Conservation (phyloP, 495 filamentous ascomycete species). For the Geopyxis carbonaria region DNA sequence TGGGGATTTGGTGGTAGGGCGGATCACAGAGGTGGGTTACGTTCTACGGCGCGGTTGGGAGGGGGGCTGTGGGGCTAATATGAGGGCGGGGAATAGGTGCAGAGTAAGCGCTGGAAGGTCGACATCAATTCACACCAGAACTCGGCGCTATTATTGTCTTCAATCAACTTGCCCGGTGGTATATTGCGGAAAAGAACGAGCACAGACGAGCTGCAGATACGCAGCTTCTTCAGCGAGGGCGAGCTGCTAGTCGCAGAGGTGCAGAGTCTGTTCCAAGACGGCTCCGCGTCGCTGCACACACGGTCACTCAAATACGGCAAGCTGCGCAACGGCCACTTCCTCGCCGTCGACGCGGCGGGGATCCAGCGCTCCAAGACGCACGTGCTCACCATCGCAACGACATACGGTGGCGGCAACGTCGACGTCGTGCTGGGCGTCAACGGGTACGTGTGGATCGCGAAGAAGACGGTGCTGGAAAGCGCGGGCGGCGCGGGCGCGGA, state of each 20-base stretch:
- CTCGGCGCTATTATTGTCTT: constrained; percentile 61
- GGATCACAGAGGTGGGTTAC: constrained; percentile 51
- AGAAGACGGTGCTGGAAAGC: constrained; percentile 33
- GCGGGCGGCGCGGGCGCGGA: constrained; percentile 26
- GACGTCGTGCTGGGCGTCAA: constrained; percentile 88
- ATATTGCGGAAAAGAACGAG: constrained; percentile 79
- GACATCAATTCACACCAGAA: constrained; percentile 74
- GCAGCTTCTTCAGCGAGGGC: constrained; percentile 80
- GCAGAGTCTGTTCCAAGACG: constrained; percentile 65
- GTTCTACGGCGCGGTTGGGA: not conserved
- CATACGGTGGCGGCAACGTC: constrained; percentile 54
- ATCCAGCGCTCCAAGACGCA: constrained; percentile 67
- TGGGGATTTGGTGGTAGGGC: constrained; percentile 83
- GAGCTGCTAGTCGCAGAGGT: constrained; percentile 84
- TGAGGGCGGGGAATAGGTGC: constrained; percentile 35
- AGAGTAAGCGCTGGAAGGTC: constrained; percentile 78
- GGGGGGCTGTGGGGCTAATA: not conserved
- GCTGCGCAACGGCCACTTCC: constrained; percentile 75
- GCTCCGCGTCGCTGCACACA: constrained; percentile 72
- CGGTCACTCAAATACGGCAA: constrained; percentile 85
- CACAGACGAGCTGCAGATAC: constrained; percentile 88
- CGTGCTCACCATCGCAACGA: constrained; percentile 61
- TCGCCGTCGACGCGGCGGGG: constrained; percentile 66
- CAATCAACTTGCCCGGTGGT: constrained; percentile 88
- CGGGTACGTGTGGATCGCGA: constrained; percentile 86